These are phyloP conservation scores for Nannizziopsis barbatae DNA, from an alignment of 2,329 filamentous ascomycete species.

Conservation along the genomic window DNA sequence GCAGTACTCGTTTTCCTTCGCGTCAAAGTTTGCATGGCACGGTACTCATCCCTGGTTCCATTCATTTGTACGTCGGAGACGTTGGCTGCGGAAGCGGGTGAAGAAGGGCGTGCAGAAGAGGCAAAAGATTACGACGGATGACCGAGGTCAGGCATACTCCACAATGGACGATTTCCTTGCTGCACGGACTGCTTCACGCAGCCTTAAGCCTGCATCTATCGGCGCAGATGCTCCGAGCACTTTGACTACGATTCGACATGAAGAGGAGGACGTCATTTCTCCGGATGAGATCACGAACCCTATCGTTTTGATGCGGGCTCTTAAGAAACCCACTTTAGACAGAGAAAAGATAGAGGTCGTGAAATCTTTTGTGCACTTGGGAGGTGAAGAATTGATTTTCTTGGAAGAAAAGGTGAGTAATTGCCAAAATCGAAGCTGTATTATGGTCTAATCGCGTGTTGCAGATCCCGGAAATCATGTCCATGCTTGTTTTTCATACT, in stretches of 20 bases:
- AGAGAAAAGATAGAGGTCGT: slow-evolving; percentile 81
- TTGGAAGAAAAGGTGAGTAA: slow-evolving; percentile 49
- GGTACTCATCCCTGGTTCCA: slow-evolving; percentile 81
- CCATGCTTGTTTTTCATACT: slow-evolving; percentile 76
- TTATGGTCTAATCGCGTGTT: slow-evolving; percentile 5
- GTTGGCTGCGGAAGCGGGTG: slow-evolving; percentile 74
- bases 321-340: slow-evolving; percentile 67
- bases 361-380: slow-evolving; percentile 68
- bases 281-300: slow-evolving; percentile 52
- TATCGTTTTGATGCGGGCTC: slow-evolving; percentile 53
- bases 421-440: not conserved
- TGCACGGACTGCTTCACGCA: slow-evolving; percentile 33
- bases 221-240: slow-evolving; percentile 22
- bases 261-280: slow-evolving; percentile 34
- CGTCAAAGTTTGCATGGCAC: slow-evolving; percentile 69
- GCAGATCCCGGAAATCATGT: slow-evolving; percentile 77
- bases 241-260: slow-evolving; percentile 22
- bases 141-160: slow-evolving; percentile 1
- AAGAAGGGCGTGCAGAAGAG: slow-evolving; percentile 40
- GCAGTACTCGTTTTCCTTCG: slow-evolving; percentile 90
- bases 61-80: slow-evolving; percentile 79
- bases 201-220: slow-evolving; percentile 31
- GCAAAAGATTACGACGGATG: not conserved
- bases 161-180: slow-evolving; percentile 8
- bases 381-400: slow-evolving; percentile 62